Evolutionary conservation across 2,329 filamentous ascomycete genomes (phyloP).

Genomic region (Ophidiomyces ophidiicola): DNA sequence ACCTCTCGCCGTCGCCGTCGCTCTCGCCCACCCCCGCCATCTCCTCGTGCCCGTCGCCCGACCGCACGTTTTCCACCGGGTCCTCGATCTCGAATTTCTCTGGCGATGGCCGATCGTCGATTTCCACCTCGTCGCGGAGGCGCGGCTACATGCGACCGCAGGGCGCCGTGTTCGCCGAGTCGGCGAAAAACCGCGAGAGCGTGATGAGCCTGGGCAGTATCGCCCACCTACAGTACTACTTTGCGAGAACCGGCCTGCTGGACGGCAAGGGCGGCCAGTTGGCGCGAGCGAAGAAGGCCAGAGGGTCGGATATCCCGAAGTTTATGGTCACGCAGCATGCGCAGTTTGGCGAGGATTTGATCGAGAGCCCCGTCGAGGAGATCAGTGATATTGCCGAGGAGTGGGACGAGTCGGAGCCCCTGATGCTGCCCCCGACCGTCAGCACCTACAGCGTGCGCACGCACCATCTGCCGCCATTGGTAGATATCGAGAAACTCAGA

Average conservation of each 20-base stretch:
- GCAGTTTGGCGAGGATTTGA: constrained; percentile 32
- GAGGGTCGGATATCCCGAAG: constrained; percentile 30
- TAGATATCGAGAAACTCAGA: constrained; percentile 68
- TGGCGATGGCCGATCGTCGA: constrained; percentile 32
- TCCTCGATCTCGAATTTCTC: constrained; percentile 37
- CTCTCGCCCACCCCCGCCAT: constrained; percentile 33
- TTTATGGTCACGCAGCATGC: constrained; percentile 31
- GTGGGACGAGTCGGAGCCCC: constrained; percentile 48
- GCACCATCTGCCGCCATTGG: constrained; percentile 69
- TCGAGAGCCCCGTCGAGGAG: constrained; percentile 41
- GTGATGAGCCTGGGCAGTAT: constrained; percentile 95
- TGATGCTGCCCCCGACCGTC: constrained; percentile 89
- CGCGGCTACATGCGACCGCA: constrained; percentile 81
- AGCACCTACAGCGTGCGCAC: constrained; percentile 87
- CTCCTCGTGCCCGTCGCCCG: constrained; percentile 34
- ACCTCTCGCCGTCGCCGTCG: constrained; percentile 31
- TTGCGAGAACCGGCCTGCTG: constrained; percentile 81
- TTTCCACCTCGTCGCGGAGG: constrained; percentile 40
- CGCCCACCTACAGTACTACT: constrained; percentile 95
- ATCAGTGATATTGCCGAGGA: constrained; percentile 25
- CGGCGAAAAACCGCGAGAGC: constrained; percentile 79
- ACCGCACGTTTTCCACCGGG: constrained; percentile 36
- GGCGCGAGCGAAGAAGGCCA: constrained; percentile 55
- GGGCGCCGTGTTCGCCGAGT: constrained; percentile 78
- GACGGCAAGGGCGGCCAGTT: constrained; percentile 87